Base-by-base conservation (phyloP, 257 asterid genomes). In the Scutellaria minor region DNA sequence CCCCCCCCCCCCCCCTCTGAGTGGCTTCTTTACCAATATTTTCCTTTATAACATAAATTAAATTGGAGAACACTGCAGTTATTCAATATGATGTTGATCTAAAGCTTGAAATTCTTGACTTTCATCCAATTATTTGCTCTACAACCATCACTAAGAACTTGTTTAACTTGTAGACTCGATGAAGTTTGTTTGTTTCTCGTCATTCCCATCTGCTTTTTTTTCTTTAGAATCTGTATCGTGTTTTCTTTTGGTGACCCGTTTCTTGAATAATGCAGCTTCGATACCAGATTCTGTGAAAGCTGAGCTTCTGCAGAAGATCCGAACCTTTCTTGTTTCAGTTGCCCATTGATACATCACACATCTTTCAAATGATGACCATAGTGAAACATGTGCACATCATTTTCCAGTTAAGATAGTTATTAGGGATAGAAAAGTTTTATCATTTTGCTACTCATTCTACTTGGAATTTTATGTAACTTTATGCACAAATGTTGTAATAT, bases 281-380 rank as follows among this genome's bases (percentile, higher is more conserved):
- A 81, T 81, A 75, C 85, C 85, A 44, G 85, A 78, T 63, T 78
- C 83, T 7, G 85, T 81, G 67, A 81, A 81, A 64, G 85, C 85
- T 0, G 85, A 81, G 83, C 85, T 81, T 56, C 79, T 81, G 72
- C 85, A 81, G 76, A 75, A 67, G 76, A 81, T 81, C 62, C 72
- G 75, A 56, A 67, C 81, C 52, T 81, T 81, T 57, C 83, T 81
- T 8, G 83, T 81, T 62, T 78, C 85, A 8, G 83, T 81, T 66
- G 85, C 85, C 44, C 83, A 81, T 52, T 78, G 78, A 81, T 51
- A 35, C 42, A 51, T 66, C 57, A 46, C 40, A 24, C 37, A 31
- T 31, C 37, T 12, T 14, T 56, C 56, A 45, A 50, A 41, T 39
- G 44, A 39, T 22, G 65, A 50, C 60, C 75, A 46, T 6, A 51